Evolutionary conservation across 495 filamentous ascomycete genomes (phyloP), one percentile per base, ranked within the genome.

Genomic region (Penicillium crystallinum): DNA sequence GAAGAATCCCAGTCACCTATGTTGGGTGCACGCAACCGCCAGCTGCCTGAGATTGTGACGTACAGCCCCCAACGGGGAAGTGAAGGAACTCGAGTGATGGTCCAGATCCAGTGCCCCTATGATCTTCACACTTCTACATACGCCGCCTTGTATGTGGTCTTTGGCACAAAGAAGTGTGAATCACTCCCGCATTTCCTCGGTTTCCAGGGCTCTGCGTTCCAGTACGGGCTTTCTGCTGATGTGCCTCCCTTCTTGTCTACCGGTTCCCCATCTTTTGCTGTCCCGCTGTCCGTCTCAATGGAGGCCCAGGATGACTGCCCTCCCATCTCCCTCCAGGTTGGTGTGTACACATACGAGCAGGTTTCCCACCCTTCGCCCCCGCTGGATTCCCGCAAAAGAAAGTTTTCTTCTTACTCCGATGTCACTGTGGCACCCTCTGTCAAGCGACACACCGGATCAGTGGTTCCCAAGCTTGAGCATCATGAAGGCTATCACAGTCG

Each of bases 271-370:
- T 82, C 84, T 21, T 74, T 82, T 34, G 84, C 80, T 54, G 83
- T 96, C 23, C 87, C 88, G 22, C 64, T 97, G 44, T 80, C 79
- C 54, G 75, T 97, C 38, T 68, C 82, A 12, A 79, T 95, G 61
- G 86, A 92, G 52, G 79, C 77, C 37, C 76, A 82, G 21, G 76
- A 78, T 39, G 86, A 86, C 6, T 78, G 81, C 49, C 73, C 77
- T 49, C 62, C 87, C 17, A 77, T 80, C 7, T 78, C 81, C 10
- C 71, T 85, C 12, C 83, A 90, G 49, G 81, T 89, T 29, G 91
- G 89, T 55, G 73, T 77, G 14, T 97, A 95, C 64, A 84, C 82
- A 3, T 98, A 95, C 53, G 76, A 80, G 51, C 77, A 81, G 35
- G 61, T 64, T 14, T 38, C 65, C 12, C 68, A 69, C 6, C 58